A percentile compares a stretch with the other conserved stretches of the same genome.
These are phyloP conservation scores for Fistulinella cinereoalba DNA, from an alignment of 1,284 basidiomycete genomes.

Conservation along the genomic window DNA sequence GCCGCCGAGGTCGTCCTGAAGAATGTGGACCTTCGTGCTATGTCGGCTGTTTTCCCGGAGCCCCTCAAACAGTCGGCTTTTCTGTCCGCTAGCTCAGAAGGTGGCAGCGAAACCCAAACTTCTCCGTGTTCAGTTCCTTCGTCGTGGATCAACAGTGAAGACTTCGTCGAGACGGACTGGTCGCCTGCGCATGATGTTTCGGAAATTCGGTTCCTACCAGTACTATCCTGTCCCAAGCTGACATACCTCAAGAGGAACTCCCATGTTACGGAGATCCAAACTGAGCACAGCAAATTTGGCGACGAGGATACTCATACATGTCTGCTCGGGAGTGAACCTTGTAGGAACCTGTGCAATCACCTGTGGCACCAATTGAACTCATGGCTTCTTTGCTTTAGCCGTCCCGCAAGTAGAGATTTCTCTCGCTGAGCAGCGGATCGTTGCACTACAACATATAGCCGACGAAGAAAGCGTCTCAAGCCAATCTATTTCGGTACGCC, in stretches of 20 bases:
- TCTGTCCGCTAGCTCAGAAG: slow-evolving; percentile 35
- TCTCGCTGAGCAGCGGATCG: slow-evolving; percentile 58
- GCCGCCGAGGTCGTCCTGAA: slow-evolving; percentile 86
- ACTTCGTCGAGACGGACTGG: slow-evolving; percentile 84
- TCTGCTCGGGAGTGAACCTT: slow-evolving; percentile 70
- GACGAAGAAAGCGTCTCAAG: slow-evolving; percentile 17
- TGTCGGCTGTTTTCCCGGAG: slow-evolving; percentile 78
- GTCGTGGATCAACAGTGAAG: slow-evolving; percentile 80
- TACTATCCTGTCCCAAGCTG: slow-evolving; percentile 79
- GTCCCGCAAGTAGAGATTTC: slow-evolving; percentile 69
- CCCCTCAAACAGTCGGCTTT: slow-evolving; percentile 59
- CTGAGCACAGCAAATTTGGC: slow-evolving; percentile 78
- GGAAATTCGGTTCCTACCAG: slow-evolving; percentile 66
- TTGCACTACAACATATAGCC: slow-evolving; percentile 42
- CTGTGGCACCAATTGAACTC: slow-evolving; percentile 1
- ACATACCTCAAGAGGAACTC: slow-evolving; percentile 74
- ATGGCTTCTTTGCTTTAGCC: slow-evolving; percentile 39
- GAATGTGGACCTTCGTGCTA: slow-evolving; percentile 74
- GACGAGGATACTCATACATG: slow-evolving; percentile 85
- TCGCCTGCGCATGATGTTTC: slow-evolving; percentile 51
- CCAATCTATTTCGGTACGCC: slow-evolving; percentile 17
- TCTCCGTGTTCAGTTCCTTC: slow-evolving; percentile 30
- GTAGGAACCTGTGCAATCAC: slow-evolving; percentile 42
- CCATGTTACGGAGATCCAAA: slow-evolving; percentile 38
- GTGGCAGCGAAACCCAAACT: slow-evolving; percentile 24